These are phyloP conservation scores for Chaetomium strumarium DNA, from an alignment of 2,329 filamentous ascomycete genomes.

Conservation along the genomic window DNA sequence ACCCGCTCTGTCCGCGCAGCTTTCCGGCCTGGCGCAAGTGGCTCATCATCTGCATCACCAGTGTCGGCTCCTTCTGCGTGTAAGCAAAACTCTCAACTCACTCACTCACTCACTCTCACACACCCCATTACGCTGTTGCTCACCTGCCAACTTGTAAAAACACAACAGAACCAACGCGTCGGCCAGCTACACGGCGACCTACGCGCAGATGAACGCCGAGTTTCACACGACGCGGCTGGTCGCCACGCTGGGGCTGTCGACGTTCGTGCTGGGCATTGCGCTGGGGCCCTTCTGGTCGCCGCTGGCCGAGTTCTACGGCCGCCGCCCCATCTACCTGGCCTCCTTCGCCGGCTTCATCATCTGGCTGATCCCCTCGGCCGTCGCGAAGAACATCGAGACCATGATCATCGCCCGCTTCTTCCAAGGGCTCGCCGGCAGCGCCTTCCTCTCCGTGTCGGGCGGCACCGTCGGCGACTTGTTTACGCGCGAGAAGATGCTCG, in stretches of 20 bases:
- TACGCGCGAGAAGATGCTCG: constrained; percentile 58
- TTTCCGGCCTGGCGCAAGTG: constrained; percentile 65
- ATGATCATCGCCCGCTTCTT: constrained; percentile 75
- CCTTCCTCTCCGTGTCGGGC: constrained; percentile 68
- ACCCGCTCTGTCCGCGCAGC: constrained; percentile 69
- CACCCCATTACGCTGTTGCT: background rate
- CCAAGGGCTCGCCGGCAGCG: constrained; percentile 63
- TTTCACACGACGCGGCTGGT: constrained; percentile 67
- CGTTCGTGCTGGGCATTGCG: constrained; percentile 73
- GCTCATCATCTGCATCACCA: constrained; percentile 71
- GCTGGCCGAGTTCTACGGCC: constrained; percentile 72
- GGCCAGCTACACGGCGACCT: constrained; percentile 85
- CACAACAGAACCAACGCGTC: constrained; percentile 69
- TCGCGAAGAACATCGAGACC: constrained; percentile 75
- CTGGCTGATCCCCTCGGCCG: constrained; percentile 75
- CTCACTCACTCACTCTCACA: background rate
- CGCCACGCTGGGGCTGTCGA: constrained; percentile 72
- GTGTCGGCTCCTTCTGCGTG: constrained; percentile 73
- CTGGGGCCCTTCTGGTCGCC: constrained; percentile 60
- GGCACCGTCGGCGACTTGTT: constrained; percentile 84
- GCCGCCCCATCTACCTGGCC: constrained; percentile 71
- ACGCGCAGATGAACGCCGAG: constrained; percentile 67
- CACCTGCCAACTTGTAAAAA: background rate
- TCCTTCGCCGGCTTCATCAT: constrained; percentile 71
- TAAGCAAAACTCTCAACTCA: constrained; percentile 42